Conservation (phyloP, 805 yeast genomes). For the Lachancea mirantina region DNA sequence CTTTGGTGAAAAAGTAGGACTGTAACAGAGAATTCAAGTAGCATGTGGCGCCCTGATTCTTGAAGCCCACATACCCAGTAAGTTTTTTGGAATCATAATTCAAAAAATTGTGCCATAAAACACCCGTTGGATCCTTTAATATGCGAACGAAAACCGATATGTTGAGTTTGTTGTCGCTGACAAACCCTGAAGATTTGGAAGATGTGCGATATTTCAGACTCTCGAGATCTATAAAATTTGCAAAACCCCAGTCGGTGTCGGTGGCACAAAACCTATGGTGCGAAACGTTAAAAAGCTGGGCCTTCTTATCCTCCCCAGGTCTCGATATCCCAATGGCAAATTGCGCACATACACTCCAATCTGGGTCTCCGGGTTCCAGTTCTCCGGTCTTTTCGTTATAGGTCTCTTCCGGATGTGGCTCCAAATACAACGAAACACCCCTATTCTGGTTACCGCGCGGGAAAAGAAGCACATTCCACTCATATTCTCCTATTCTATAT, state of each 20-base stretch:
- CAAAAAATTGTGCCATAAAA: slow-evolving; percentile 81
- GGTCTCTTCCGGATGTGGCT: slow-evolving; percentile 47
- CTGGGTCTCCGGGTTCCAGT: slow-evolving; percentile 32
- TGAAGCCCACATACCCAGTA: slow-evolving; percentile 89
- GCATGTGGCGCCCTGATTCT: slow-evolving; percentile 98
- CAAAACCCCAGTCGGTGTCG: slow-evolving; percentile 95
- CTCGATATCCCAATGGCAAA: slow-evolving; percentile 81
- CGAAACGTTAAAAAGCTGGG: slow-evolving; percentile 56
- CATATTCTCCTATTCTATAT: slow-evolving; percentile 53
- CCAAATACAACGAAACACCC: slow-evolving; percentile 68
- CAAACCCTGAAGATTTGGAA: slow-evolving; percentile 34
- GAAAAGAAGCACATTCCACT: slow-evolving; percentile 67
- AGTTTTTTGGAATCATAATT: slow-evolving; percentile 80
- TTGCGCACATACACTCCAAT: slow-evolving; percentile 89
- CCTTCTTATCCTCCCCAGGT: slow-evolving; percentile 53
- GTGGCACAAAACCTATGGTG: slow-evolving; percentile 68
- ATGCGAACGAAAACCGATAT: slow-evolving; percentile 72
- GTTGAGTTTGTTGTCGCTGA: slow-evolving; percentile 52
- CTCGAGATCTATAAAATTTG: slow-evolving; percentile 58
- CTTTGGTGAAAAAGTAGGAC: slow-evolving; percentile 78
- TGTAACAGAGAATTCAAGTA: slow-evolving; percentile 84
- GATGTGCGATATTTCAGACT: slow-evolving; percentile 36
- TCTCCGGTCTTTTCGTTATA: slow-evolving; percentile 25
- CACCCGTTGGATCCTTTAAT: slow-evolving; percentile 86
- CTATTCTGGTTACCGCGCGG: slow-evolving; percentile 65